Percentiles rank a stretch among this genome's conserved stretches.
These are phyloP conservation scores for Tulasnella sp. DNA, from an alignment of 768 basidiomycete species.

Conservation along the genomic window DNA sequence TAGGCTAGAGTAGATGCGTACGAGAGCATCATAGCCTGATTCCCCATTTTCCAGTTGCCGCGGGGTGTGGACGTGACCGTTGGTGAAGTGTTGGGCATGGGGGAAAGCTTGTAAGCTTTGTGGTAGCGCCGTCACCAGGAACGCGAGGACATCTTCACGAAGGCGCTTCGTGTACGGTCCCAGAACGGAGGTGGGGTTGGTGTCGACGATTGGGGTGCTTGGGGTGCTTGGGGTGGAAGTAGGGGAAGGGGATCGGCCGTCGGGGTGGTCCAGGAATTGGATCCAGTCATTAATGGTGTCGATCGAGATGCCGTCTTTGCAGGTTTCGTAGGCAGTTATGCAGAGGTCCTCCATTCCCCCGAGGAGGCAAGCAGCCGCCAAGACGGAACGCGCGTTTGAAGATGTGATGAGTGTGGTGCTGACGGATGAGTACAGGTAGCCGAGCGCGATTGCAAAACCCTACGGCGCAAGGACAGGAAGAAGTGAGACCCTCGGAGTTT, in stretches of 20 bases:
- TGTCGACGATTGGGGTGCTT: not conserved
- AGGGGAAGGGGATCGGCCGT: slow-evolving; percentile 7
- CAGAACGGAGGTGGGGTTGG: slow-evolving; percentile 36
- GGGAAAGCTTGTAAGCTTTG: slow-evolving; percentile 30
- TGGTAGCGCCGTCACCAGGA: slow-evolving; percentile 63
- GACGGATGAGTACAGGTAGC: slow-evolving; percentile 65
- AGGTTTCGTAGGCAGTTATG: slow-evolving; percentile 63
- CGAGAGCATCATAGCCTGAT: slow-evolving; percentile 46
- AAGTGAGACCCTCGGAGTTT: not conserved
- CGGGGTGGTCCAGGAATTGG: slow-evolving; percentile 44
- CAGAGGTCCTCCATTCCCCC: slow-evolving; percentile 82
- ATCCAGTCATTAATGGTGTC: slow-evolving; percentile 69
- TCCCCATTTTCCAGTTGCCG: not conserved
- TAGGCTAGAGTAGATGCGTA: slow-evolving; percentile 63
- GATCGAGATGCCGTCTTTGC: slow-evolving; percentile 60
- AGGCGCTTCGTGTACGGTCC: slow-evolving; percentile 65
- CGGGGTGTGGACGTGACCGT: not conserved
- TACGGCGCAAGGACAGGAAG: slow-evolving; percentile 21
- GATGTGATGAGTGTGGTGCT: slow-evolving; percentile 56
- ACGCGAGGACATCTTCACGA: slow-evolving; percentile 65
- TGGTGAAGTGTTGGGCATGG: not conserved
- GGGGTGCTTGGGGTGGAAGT: not conserved
- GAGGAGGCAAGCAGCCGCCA: slow-evolving; percentile 73
- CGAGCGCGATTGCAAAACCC: slow-evolving; percentile 73
- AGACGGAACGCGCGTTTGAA: slow-evolving; percentile 71